phyloP scores from a whole-genome alignment of 169 alveolate genomes.

The Plasmodium vivax region DNA sequence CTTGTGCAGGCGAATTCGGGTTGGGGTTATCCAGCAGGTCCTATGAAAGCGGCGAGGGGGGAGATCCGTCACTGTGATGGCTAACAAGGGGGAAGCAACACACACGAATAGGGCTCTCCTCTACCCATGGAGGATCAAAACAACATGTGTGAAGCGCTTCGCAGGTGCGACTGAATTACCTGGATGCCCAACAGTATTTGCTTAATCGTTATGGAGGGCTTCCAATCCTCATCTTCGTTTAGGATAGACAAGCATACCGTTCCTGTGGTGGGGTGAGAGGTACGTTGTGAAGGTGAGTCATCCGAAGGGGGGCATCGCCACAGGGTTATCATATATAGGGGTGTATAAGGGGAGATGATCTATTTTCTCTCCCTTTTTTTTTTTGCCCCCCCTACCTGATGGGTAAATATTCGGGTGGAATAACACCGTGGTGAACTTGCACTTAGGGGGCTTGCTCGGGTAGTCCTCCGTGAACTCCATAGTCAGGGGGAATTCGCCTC shows the following conservation, averaged over 20 bases:
- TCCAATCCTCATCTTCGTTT: slow-evolving; percentile 99
- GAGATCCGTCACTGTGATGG: neutral
- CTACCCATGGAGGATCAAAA: neutral
- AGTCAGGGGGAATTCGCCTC: slow-evolving; percentile 96
- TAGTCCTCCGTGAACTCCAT: slow-evolving; percentile 99
- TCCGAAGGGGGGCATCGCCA: neutral
- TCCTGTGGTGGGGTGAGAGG: slow-evolving; percentile 3
- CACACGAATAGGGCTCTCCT: neutral
- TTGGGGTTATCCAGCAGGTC: slow-evolving; percentile 98
- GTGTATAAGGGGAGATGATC: neutral
- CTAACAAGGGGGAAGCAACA: neutral
- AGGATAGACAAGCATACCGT: slow-evolving; percentile 98
- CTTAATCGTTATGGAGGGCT: slow-evolving; percentile 98
- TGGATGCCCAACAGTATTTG: slow-evolving; percentile 98
- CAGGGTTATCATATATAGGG: neutral
- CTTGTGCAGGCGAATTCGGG: slow-evolving; percentile 97
- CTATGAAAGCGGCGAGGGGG: slow-evolving; percentile 68
- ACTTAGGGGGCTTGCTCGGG: slow-evolving; percentile 99
- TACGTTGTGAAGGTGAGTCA: neutral
- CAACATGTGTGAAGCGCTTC: neutral
- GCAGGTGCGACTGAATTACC: slow-evolving; percentile 65
- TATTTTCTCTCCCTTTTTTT: neutral
- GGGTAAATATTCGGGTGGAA: slow-evolving; percentile 99
- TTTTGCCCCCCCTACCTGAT: slow-evolving; percentile 88
- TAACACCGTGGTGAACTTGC: slow-evolving; percentile 96